These are phyloP conservation scores for Myxozyma udenii DNA, from an alignment of 805 yeast genomes.

Conservation along the genomic window DNA sequence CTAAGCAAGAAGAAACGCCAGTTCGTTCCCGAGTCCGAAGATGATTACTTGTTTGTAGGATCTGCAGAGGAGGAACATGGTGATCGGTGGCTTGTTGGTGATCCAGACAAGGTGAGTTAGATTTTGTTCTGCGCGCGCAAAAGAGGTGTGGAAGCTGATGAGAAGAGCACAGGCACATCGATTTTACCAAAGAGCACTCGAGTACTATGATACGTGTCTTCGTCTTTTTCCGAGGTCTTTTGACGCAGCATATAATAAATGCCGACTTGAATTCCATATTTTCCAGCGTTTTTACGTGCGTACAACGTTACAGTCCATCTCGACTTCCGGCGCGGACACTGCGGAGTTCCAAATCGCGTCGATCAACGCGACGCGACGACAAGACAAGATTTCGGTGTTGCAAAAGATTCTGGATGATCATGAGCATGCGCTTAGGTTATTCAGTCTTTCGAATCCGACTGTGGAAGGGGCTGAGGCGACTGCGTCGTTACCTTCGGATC, in stretches of 20 bases:
- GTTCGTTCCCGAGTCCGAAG: constrained; percentile 21
- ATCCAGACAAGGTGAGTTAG: constrained; percentile 25
- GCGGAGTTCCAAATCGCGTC: neutral
- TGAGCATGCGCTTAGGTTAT: constrained; percentile 11
- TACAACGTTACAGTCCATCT: neutral
- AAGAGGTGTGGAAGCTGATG: neutral
- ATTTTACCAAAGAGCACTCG: constrained; percentile 21
- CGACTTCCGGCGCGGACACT: neutral
- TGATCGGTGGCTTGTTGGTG: constrained; percentile 25
- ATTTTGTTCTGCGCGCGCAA: neutral
- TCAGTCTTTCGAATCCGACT: constrained; percentile 1
- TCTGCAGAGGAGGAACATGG: constrained; percentile 30
- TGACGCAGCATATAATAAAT: constrained; percentile 27
- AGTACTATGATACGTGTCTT: constrained; percentile 20
- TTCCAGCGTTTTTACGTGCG: constrained; percentile 20
- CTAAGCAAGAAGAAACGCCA: constrained; percentile 3
- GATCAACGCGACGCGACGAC: constrained; percentile 1
- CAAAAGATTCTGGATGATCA: constrained; percentile 21
- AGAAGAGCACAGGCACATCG: constrained; percentile 15
- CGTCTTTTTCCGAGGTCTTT: constrained; percentile 13
- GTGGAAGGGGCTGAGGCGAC: neutral
- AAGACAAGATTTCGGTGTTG: constrained; percentile 12
- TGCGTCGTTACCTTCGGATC: constrained; percentile 18
- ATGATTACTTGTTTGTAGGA: constrained; percentile 26
- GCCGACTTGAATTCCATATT: constrained; percentile 25